Conservation (phyloP, 345 rosid species). For the Brassica nigra region DNA sequence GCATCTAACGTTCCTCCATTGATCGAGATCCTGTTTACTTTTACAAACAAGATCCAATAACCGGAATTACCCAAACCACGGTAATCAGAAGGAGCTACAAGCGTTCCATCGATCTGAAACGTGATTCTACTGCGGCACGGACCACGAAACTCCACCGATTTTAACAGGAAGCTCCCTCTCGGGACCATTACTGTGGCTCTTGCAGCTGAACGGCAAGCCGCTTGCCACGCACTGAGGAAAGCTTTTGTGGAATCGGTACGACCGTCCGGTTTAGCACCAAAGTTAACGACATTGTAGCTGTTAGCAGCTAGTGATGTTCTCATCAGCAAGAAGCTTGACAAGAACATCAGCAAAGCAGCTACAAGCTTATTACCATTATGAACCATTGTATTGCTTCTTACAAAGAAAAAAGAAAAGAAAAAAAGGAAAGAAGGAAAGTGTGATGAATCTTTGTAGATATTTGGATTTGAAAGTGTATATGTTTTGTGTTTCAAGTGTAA, state of each 20-base stretch:
- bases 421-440: not conserved
- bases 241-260: slow-evolving; percentile 52
- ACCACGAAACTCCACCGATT: slow-evolving; percentile 50
- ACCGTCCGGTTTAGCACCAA: slow-evolving; percentile 65
- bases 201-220: slow-evolving; percentile 48
- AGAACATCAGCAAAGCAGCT: not conserved
- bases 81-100: slow-evolving; percentile 60
- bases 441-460: slow-evolving; percentile 29
- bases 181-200: slow-evolving; percentile 50
- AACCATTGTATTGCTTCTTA: slow-evolving; percentile 21
- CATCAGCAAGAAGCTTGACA: slow-evolving; percentile 2
- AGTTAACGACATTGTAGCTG: slow-evolving; percentile 51
- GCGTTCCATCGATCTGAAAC: slow-evolving; percentile 47
- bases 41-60: slow-evolving; percentile 55
- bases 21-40: slow-evolving; percentile 50
- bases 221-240: slow-evolving; percentile 56
- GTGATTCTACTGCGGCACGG: slow-evolving; percentile 59
- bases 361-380: not conserved
- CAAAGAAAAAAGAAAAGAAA: not conserved
- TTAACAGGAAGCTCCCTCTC: slow-evolving; percentile 42
- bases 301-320: slow-evolving; percentile 36
- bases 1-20: slow-evolving; percentile 60
- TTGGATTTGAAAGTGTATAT: slow-evolving; percentile 24
- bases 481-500: slow-evolving; percentile 32
- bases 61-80: slow-evolving; percentile 50